Percentiles rank a stretch among this genome's conserved stretches.
phyloP scores from a whole-genome alignment of 2,329 filamentous ascomycete species.

The Penicillium sp. region DNA sequence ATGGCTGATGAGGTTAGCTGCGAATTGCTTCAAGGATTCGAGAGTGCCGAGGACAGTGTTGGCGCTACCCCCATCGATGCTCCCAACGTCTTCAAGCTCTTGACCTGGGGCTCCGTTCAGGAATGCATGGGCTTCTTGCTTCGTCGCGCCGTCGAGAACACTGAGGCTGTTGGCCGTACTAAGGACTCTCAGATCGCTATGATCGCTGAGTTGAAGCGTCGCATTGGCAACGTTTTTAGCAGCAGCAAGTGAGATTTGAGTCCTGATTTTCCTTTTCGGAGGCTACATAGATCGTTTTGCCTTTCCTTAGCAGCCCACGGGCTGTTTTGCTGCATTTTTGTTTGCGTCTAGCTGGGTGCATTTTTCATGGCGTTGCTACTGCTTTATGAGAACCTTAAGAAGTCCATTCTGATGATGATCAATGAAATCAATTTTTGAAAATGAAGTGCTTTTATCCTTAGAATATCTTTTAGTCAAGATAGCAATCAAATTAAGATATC shows the following conservation, averaged over 20 bases:
- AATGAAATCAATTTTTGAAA: slow-evolving; percentile 6
- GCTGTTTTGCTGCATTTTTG: slow-evolving; percentile 16
- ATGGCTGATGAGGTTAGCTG: slow-evolving; percentile 92
- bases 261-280: slow-evolving; percentile 1
- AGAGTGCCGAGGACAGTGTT: slow-evolving; percentile 26
- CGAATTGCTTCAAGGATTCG: slow-evolving; percentile 51
- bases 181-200: slow-evolving; percentile 43
- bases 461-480: not conserved
- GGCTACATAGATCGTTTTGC: slow-evolving; percentile 1
- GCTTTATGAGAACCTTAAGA: not conserved
- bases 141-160: slow-evolving; percentile 71
- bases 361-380: slow-evolving; percentile 14
- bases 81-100: slow-evolving; percentile 58
- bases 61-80: slow-evolving; percentile 31
- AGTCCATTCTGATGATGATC: slow-evolving; percentile 19
- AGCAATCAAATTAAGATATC: not conserved
- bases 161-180: slow-evolving; percentile 60
- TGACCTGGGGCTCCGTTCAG: slow-evolving; percentile 60
- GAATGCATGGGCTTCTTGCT: slow-evolving; percentile 63
- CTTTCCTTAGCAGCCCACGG: slow-evolving; percentile 5
- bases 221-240: slow-evolving; percentile 28
- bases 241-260: slow-evolving; percentile 17
- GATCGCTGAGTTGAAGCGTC: slow-evolving; percentile 37
- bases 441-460: not conserved
- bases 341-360: slow-evolving; percentile 26